Evolutionary conservation across 805 yeast genomes (phyloP).

Genomic region (Spathaspora gorwiae): DNA sequence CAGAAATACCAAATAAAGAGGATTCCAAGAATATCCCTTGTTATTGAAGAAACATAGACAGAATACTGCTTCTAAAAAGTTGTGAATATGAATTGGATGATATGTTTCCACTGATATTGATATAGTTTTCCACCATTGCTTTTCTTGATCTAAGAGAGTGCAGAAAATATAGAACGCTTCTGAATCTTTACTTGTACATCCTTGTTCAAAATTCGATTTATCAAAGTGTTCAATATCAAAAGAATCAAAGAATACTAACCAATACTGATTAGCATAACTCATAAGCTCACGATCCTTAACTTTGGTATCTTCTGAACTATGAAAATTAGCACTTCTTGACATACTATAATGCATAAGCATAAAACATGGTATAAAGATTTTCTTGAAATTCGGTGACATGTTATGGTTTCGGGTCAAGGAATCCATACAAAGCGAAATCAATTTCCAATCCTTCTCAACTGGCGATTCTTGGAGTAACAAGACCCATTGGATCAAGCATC

Average conservation of each 20-base stretch:
- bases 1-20: constrained; percentile 1
- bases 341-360: constrained; percentile 11
- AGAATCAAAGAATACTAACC: constrained; percentile 17
- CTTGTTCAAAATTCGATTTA: background rate
- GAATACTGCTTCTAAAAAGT: constrained; percentile 7
- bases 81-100: background rate
- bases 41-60: constrained; percentile 1
- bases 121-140: constrained; percentile 22
- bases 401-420: background rate
- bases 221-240: constrained; percentile 12
- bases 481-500: constrained; percentile 25
- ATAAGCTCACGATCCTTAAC: background rate
- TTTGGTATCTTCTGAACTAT: background rate
- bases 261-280: constrained; percentile 11
- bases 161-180: constrained; percentile 20
- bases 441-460: constrained; percentile 12
- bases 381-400: background rate
- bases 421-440: constrained; percentile 4
- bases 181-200: constrained; percentile 4
- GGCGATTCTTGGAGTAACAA: constrained; percentile 27
- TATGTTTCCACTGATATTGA: constrained; percentile 10
- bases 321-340: constrained; percentile 4
- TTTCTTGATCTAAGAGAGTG: constrained; percentile 10
- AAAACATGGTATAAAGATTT: constrained; percentile 16
- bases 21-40: constrained; percentile 2